phyloP scores from a whole-genome alignment of 306 rosid genomes.

The cucumber (Cucumis sativus) region DNA sequence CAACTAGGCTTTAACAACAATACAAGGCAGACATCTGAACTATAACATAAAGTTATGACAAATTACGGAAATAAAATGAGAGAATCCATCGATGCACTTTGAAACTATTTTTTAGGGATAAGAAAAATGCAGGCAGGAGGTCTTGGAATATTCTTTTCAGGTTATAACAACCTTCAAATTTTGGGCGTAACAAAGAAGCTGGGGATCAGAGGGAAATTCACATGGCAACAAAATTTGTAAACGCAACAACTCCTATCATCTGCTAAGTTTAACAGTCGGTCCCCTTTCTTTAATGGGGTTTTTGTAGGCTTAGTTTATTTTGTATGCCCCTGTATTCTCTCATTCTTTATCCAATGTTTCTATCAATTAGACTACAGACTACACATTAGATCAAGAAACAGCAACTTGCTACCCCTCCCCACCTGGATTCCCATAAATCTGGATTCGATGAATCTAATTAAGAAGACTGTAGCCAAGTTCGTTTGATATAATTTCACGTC shows the following conservation, averaged over 20 bases:
- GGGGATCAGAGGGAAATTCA: background rate
- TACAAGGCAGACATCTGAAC: background rate
- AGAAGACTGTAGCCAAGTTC: background rate
- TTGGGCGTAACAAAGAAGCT: background rate
- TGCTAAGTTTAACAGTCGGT: background rate
- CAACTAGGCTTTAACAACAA: background rate
- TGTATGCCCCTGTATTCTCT: too few relatives aligned
- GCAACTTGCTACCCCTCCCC: background rate
- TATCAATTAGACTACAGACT: background rate
- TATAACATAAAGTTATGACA: background rate
- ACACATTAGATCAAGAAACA: background rate
- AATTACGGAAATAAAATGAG: slow-evolving; percentile 3
- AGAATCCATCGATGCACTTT: background rate
- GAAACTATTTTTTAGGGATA: background rate
- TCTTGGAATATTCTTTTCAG: background rate
- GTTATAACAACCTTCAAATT: background rate
- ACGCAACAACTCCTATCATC: background rate
- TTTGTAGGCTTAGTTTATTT: too few relatives aligned
- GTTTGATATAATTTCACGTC: background rate
- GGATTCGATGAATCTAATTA: background rate
- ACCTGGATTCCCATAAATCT: background rate
- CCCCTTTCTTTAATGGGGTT: too few relatives aligned
- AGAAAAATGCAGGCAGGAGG: background rate
- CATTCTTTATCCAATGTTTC: too few relatives aligned
- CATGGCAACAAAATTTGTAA: background rate